Evolutionary conservation across 495 filamentous ascomycete species (phyloP), one percentile per base, ranked within the genome.

Genomic region (Xylaria castorea): DNA sequence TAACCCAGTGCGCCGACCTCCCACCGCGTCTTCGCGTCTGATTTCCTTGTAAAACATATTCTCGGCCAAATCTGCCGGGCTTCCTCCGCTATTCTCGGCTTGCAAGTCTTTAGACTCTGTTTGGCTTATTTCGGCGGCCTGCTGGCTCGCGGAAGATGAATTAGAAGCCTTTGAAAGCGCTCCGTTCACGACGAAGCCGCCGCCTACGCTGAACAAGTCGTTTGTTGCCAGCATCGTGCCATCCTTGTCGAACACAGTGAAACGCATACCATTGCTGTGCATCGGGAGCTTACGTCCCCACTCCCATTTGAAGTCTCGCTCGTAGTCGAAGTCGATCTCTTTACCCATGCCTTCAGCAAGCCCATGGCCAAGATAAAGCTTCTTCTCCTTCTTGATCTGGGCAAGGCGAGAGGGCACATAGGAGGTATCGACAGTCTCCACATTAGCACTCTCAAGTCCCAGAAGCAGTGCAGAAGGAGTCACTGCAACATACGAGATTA

Each of bases 1-100:
- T 0, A 74, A 65, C 11, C 80, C 80, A 62, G 77, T 79, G 42
- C 76, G 72, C 20, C 80, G 80, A 34, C 76, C 78, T 58, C 76
- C 80, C 1, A 77, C 78, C 12, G 80, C 80, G 44, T 81, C 74
- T 51, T 74, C 70, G 62, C 80, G 75, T 58, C 77, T 72, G 38
- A 81, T 81, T 58, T 81, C 80, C 25, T 81, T 81, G 65, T 81
- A 81, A 66, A 79, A 81, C 75, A 81, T 71, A 64, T 81, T 81
- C 60, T 81, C 80, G 1, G 80, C 80, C 20, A 81, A 68, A 66
- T 81, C 80, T 46, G 74, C 72, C 16, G 80, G 80, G 55, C 79
- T 76, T 0, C 74, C 64, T 4, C 73, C 70, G 27, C 42, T 64
- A 42, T 36, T 67, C 25, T 77, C 80, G 2, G 50, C n/a, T 51